Conservation (phyloP, 352 stramenopile species). For the Phytophthora megakarya region DNA sequence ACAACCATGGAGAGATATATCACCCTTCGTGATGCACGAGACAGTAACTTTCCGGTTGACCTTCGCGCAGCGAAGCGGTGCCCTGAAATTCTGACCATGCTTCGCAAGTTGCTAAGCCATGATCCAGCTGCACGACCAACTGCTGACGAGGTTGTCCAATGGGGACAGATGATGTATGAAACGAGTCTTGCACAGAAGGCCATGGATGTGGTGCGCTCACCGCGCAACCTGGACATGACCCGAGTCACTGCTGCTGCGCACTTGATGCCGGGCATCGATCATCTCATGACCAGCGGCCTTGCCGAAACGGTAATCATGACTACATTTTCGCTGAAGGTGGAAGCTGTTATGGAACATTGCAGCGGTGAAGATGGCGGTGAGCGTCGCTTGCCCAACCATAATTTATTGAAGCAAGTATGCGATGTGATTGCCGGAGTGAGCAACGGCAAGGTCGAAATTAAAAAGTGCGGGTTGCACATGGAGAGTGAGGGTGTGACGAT, state of each 20-base stretch:
- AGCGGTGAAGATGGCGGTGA: constrained; percentile 50
- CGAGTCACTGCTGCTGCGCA: constrained; percentile 20
- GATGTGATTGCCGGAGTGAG: constrained; percentile 72
- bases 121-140: constrained; percentile 59
- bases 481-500: constrained; percentile 74
- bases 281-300: constrained; percentile 31
- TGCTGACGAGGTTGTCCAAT: constrained; percentile 72
- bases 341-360: constrained; percentile 54
- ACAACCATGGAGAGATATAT: constrained; percentile 92
- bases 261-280: constrained; percentile 38
- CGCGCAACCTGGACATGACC: constrained; percentile 39
- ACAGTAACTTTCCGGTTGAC: constrained; percentile 65
- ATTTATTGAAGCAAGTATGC: constrained; percentile 86
- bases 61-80: constrained; percentile 59
- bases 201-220: constrained; percentile 59
- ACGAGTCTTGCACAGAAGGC: constrained; percentile 57
- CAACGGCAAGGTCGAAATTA: constrained; percentile 74
- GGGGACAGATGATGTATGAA: constrained; percentile 81
- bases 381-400: constrained; percentile 76
- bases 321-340: constrained; percentile 71
- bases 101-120: constrained; percentile 59
- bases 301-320: constrained; percentile 23
- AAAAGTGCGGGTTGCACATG: constrained; percentile 79
- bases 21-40: constrained; percentile 72
- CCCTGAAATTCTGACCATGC: constrained; percentile 74